Conservation (phyloP, 31 red algal genomes). For the Bonnemaisonia californica region DNA sequence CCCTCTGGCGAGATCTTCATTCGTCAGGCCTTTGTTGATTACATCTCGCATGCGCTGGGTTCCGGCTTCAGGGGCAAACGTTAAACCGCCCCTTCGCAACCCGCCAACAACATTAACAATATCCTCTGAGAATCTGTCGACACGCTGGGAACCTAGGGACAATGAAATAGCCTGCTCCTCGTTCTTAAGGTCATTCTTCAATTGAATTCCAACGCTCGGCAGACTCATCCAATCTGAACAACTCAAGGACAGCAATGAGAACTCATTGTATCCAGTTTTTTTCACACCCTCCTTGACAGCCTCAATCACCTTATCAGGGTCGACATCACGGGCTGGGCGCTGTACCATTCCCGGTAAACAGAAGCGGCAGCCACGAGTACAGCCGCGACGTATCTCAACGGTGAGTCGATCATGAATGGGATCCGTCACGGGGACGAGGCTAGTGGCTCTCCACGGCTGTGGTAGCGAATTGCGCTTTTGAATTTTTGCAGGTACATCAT, state of each 20-base stretch:
- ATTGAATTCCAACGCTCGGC: slow-evolving; percentile 61
- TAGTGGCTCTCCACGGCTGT: slow-evolving; percentile 68
- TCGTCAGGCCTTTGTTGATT: slow-evolving; percentile 82
- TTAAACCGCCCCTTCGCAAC: slow-evolving; percentile 60
- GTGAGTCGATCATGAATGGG: slow-evolving; percentile 72
- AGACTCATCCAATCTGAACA: slow-evolving; percentile 80
- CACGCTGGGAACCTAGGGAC: slow-evolving; percentile 69
- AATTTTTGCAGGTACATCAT: slow-evolving; percentile 54
- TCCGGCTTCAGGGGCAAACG: slow-evolving; percentile 83
- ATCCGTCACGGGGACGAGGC: slow-evolving; percentile 64
- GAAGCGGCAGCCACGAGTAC: slow-evolving; percentile 85
- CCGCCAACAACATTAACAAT: slow-evolving; percentile 61
- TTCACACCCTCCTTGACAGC: slow-evolving; percentile 68
- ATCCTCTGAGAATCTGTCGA: slow-evolving; percentile 73
- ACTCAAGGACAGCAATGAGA: slow-evolving; percentile 70
- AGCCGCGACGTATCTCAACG: slow-evolving; percentile 82
- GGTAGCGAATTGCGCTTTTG: slow-evolving; percentile 60
- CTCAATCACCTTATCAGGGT: slow-evolving; percentile 49
- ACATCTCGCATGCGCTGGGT: slow-evolving; percentile 85
- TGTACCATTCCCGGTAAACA: slow-evolving; percentile 83
- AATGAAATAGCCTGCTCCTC: slow-evolving; percentile 58
- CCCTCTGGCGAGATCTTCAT: slow-evolving; percentile 64
- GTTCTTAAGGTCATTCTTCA: slow-evolving; percentile 66
- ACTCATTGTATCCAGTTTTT: slow-evolving; percentile 68
- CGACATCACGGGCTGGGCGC: slow-evolving; percentile 81